phyloP scores from a whole-genome alignment of 192 early-diverging fungal genomes.

The Obelidium mucronatum region DNA sequence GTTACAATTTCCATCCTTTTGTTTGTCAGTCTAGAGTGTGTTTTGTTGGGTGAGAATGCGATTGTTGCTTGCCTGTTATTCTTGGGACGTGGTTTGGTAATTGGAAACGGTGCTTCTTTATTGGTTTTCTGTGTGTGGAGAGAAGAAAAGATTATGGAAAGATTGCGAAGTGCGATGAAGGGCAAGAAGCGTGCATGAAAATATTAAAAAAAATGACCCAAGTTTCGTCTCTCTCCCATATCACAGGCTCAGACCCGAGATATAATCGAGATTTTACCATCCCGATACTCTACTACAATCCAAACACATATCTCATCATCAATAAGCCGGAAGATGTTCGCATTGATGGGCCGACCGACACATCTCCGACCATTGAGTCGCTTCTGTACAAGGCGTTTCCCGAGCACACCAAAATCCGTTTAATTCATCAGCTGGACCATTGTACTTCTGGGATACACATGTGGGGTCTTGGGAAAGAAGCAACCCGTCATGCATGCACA shows the following conservation, averaged over 20 bases:
- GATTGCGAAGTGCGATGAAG: neutral
- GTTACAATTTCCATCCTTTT: neutral
- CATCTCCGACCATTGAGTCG: constrained; percentile 16
- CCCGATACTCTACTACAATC: constrained; percentile 24
- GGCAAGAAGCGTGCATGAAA: neutral
- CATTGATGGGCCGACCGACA: neutral
- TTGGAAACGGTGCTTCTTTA: neutral
- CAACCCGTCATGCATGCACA: constrained; percentile 26
- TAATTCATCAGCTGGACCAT: constrained; percentile 44
- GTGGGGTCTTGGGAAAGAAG: constrained; percentile 31
- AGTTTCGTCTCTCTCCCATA: neutral
- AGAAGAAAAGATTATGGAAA: neutral
- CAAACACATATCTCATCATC: constrained; percentile 22
- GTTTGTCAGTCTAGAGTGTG: neutral
- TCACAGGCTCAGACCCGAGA: constrained; percentile 4
- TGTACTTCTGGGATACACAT: constrained; percentile 44
- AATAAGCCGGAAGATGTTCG: constrained; percentile 36
- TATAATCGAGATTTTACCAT: constrained; percentile 29
- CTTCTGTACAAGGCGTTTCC: constrained; percentile 9
- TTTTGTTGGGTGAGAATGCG: neutral
- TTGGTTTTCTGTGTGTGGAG: neutral
- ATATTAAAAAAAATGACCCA: neutral
- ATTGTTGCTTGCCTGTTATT: neutral
- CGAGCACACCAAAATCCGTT: constrained; percentile 1
- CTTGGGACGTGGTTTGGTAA: neutral